Evolutionary conservation across 805 yeast genomes (phyloP).

Genomic region (Tetrapisispora fleetii): DNA sequence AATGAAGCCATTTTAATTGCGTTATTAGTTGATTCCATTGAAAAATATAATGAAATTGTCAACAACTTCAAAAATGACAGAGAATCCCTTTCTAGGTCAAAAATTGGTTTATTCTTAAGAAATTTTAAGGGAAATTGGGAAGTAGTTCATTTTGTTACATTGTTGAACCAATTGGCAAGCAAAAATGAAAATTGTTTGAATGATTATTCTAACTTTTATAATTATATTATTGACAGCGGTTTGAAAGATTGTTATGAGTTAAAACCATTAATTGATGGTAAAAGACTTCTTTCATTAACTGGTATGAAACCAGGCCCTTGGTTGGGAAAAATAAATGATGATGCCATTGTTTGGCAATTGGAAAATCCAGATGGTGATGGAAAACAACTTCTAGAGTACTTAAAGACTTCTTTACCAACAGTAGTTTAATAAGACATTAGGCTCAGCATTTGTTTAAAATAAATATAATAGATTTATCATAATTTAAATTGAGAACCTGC

Average conservation of each 20-base stretch:
- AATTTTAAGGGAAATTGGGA: slow-evolving; percentile 45
- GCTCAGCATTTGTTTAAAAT: neutral
- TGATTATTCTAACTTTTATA: slow-evolving; percentile 29
- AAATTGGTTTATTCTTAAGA: slow-evolving; percentile 51
- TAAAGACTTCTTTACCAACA: slow-evolving; percentile 21
- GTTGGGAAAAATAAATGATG: slow-evolving; percentile 51
- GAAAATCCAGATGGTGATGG: slow-evolving; percentile 50
- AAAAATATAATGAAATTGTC: slow-evolving; percentile 23
- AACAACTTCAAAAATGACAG: slow-evolving; percentile 8
- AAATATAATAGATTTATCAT: too few species aligned
- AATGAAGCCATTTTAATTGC: slow-evolving; percentile 44
- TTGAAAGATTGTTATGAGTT: slow-evolving; percentile 29
- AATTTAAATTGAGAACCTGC: too few species aligned
- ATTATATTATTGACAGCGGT: slow-evolving; percentile 15
- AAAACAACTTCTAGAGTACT: slow-evolving; percentile 44
- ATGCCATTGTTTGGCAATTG: slow-evolving; percentile 64
- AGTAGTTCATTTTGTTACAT: slow-evolving; percentile 33
- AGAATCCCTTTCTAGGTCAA: slow-evolving; percentile 35
- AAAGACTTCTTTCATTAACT: slow-evolving; percentile 43
- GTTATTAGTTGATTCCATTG: slow-evolving; percentile 32
- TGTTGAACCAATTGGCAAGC: slow-evolving; percentile 10
- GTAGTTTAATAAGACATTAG: slow-evolving; percentile 3
- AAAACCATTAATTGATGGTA: slow-evolving; percentile 71
- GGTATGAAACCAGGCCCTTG: slow-evolving; percentile 76
- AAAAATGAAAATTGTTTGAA: slow-evolving; percentile 12